Percentiles rank a stretch among this genome's conserved stretches.
phyloP scores from a whole-genome alignment of 108 stramenopile genomes.

The Discostella stelligeroides region DNA sequence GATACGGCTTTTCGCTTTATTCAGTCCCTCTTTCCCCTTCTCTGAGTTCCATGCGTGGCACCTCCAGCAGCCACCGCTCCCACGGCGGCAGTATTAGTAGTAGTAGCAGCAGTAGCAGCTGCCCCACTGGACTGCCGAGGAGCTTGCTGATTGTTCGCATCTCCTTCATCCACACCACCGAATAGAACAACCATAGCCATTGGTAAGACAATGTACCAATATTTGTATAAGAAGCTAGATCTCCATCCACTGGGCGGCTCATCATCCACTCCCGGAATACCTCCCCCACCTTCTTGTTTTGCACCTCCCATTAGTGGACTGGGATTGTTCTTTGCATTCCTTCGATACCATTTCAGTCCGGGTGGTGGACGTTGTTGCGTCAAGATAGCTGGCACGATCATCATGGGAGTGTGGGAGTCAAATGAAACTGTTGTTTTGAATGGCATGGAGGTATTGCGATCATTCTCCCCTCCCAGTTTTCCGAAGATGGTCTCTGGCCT shows the following conservation, averaged over 20 bases:
- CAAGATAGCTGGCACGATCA: constrained; percentile 62
- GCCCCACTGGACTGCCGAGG: constrained; percentile 8
- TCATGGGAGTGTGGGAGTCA: constrained; percentile 73
- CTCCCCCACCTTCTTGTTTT: constrained; percentile 1
- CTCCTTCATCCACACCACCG: constrained; percentile 38
- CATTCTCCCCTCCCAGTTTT: constrained; percentile 31
- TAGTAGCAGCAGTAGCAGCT: constrained; percentile 10
- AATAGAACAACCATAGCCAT: constrained; percentile 60
- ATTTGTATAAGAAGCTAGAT: constrained; percentile 60
- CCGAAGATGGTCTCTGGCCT: constrained; percentile 43
- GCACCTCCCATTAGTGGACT: constrained; percentile 20
- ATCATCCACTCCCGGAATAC: constrained; percentile 29
- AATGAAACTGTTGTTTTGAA: constrained; percentile 66
- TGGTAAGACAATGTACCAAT: constrained; percentile 86
- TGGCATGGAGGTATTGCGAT: constrained; percentile 27
- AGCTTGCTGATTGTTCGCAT: constrained; percentile 4
- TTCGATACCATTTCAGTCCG: constrained; percentile 65
- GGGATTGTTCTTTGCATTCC: constrained; percentile 45
- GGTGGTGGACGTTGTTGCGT: constrained; percentile 69
- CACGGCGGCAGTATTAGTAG: constrained; percentile 15
- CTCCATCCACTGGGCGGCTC: constrained; percentile 33
- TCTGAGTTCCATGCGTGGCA: constrained; percentile 19
- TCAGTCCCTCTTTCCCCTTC: constrained; percentile 49
- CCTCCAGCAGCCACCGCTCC: constrained; percentile 26
- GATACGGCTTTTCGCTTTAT: neutral